Evolutionary conservation across 768 basidiomycete genomes (phyloP).

Genomic region (Trametes maxima): DNA sequence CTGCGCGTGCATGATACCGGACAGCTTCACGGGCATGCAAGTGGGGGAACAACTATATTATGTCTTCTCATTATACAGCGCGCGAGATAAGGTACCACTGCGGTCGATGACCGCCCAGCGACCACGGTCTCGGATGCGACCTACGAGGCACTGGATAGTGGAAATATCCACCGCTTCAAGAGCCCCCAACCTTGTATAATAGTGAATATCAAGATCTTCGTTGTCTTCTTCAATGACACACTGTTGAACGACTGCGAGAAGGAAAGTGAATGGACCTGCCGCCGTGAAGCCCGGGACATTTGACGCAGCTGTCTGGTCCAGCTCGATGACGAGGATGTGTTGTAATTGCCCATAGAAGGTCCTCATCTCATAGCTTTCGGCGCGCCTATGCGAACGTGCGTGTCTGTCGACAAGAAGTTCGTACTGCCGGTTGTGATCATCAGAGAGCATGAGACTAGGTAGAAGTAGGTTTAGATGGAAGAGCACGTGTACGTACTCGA

Average conservation of each 20-base stretch:
- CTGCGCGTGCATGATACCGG: too few relatives aligned
- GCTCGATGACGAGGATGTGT: constrained; percentile 42
- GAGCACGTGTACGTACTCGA: not conserved
- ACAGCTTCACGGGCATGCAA: too few relatives aligned
- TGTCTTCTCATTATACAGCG: not conserved
- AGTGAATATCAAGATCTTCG: constrained; percentile 24
- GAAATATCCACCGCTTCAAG: constrained; percentile 29
- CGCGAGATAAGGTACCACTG: constrained; percentile 25
- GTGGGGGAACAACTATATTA: too few relatives aligned
- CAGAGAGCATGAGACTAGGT: not conserved
- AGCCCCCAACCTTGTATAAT: constrained; percentile 13
- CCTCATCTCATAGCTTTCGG: constrained; percentile 23
- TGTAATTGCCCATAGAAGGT: constrained; percentile 38
- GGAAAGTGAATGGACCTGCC: constrained; percentile 21
- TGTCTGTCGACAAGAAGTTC: constrained; percentile 34
- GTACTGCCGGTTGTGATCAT: not conserved
- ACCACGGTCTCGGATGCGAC: constrained; percentile 23
- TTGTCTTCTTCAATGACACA: constrained; percentile 15
- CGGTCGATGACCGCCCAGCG: constrained; percentile 32
- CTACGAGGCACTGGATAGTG: constrained; percentile 31
- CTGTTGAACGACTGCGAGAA: constrained; percentile 31
- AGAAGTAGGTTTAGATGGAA: not conserved
- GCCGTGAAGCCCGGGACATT: constrained; percentile 24
- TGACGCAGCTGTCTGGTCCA: constrained; percentile 41
- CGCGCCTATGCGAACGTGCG: constrained; percentile 37